These are phyloP conservation scores for Ogataea minuta DNA, from an alignment of 805 yeast species.

Conservation along the genomic window DNA sequence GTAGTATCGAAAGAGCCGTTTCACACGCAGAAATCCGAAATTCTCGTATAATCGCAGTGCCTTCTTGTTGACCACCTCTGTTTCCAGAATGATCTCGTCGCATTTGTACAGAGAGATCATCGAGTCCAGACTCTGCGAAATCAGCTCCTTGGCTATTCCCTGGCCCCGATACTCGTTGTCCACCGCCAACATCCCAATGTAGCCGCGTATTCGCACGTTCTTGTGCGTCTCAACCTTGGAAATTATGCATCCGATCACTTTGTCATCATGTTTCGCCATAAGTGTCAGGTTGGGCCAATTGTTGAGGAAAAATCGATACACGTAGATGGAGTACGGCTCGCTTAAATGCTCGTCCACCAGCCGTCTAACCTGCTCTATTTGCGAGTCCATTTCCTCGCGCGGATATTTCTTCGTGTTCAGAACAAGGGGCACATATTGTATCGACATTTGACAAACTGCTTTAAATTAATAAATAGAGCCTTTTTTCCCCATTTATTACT, in stretches of 20 bases:
- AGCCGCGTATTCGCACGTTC: conserved; percentile 73
- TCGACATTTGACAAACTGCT: conserved; percentile 4
- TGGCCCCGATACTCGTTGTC: conserved; percentile 65
- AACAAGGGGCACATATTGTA: conserved; percentile 22
- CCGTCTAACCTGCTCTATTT: conserved; percentile 49
- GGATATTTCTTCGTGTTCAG: conserved; percentile 18
- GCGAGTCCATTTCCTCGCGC: conserved; percentile 29
- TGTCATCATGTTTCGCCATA: conserved; percentile 47
- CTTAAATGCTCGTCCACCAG: conserved; percentile 74
- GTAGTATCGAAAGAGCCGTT: conserved; percentile 80
- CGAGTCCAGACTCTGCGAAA: conserved; percentile 55
- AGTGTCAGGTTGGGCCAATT: conserved; percentile 88
- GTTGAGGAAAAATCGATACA: conserved; percentile 83
- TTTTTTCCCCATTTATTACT: conserved; percentile 2
- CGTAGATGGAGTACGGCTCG: conserved; percentile 93
- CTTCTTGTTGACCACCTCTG: conserved; percentile 72
- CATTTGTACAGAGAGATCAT: conserved; percentile 63
- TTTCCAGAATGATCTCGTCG: conserved; percentile 91
- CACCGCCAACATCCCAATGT: conserved; percentile 95
- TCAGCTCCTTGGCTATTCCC: conserved; percentile 79
- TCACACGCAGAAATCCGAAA: conserved; percentile 37
- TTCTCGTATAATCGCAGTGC: conserved; percentile 38
- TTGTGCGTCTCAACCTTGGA: conserved; percentile 80
- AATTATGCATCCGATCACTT: conserved; percentile 78
- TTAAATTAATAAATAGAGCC: not conserved